Base-by-base conservation (phyloP, 441 rosid genomes). In the Populus hybrid region DNA sequence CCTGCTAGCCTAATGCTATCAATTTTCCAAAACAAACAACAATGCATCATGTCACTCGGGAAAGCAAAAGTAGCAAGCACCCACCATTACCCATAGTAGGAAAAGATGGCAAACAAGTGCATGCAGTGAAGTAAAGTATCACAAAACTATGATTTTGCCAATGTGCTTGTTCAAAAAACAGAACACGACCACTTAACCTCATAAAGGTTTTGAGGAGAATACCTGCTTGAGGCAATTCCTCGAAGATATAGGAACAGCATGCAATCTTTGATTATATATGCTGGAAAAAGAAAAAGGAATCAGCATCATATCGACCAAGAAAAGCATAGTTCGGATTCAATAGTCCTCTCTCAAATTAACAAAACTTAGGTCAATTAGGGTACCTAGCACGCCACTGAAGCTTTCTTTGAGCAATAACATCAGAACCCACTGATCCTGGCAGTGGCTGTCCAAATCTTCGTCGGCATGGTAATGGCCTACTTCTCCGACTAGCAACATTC, bases 361-460 rank as follows among this genome's bases (percentile, higher is more conserved):
- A 30, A 30, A 30, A 30, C 32, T 30, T 30, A 30, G 32, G 32
- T 30, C 8, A 74, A n/a, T 35, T 35, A 32, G 42, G 12, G 11
- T 81, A 92, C 93, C 97, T 90, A 66, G 87, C 86, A 63, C 90
- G 93, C 96, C 92, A 90, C 20, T 76, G 86, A 78, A 92, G 87
- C 84, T 89, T 92, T 71, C 90, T 82, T 72, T 84, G 32, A 46
- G 57, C 20, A 46, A 46, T 46, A 14, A 46, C 57, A 46, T 14
- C 70, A 40, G 80, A 74, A 26, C 88, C 84, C 64, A 84, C 87
- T 8, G 82, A 82, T 11, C 91, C 57, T 46, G 57, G 57, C 57
- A 46, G 0, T 12, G 57, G 84, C 81, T 86, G 84, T 66, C 91
- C 93, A 87, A 88, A 91, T 20, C 87, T 83, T 40, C 92, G 80